phyloP scores from a whole-genome alignment of 1,139 yeast species.

The Arxiozyma telluris region DNA sequence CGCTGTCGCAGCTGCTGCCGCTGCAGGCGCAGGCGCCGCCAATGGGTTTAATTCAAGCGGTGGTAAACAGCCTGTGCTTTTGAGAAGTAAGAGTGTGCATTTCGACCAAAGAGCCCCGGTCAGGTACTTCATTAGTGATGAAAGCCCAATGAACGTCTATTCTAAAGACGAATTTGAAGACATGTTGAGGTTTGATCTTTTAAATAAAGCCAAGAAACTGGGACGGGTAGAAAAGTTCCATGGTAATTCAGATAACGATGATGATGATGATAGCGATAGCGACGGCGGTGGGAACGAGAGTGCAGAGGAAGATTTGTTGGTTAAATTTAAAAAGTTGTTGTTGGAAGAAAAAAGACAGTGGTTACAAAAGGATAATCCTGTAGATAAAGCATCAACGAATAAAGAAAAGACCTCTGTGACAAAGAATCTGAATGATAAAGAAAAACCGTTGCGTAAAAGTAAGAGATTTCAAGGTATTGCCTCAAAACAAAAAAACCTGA shows the following conservation, averaged over 20 bases:
- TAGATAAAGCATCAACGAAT: not conserved
- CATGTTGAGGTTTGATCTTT: slow-evolving; percentile 10
- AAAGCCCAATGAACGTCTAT: slow-evolving; percentile 26
- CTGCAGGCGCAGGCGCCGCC: not conserved
- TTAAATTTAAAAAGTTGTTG: not conserved
- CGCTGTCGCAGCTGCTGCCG: not conserved
- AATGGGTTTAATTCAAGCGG: not conserved
- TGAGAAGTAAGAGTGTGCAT: slow-evolving; percentile 28
- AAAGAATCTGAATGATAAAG: not conserved
- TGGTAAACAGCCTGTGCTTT: slow-evolving; percentile 5
- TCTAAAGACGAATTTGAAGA: slow-evolving; percentile 15
- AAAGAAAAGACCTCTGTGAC: not conserved
- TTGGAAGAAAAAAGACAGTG: not conserved
- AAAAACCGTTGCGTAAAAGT: slow-evolving; percentile 12
- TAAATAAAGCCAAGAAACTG: not conserved
- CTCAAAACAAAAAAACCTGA: not conserved
- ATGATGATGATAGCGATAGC: too few relatives aligned
- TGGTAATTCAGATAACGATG: not conserved
- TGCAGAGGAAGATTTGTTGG: not conserved
- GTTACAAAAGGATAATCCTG: not conserved
- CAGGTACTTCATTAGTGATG: slow-evolving; percentile 26
- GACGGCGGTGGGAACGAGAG: not conserved
- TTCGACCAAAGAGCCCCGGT: slow-evolving; percentile 27
- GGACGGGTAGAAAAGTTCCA: not conserved
- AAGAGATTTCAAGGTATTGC: slow-evolving; percentile 12